Percentiles rank a stretch among this genome's conserved stretches.
Evolutionary conservation across 2,329 filamentous ascomycete species (phyloP).

Genomic region (Calonectria pseudoreteaudii): DNA sequence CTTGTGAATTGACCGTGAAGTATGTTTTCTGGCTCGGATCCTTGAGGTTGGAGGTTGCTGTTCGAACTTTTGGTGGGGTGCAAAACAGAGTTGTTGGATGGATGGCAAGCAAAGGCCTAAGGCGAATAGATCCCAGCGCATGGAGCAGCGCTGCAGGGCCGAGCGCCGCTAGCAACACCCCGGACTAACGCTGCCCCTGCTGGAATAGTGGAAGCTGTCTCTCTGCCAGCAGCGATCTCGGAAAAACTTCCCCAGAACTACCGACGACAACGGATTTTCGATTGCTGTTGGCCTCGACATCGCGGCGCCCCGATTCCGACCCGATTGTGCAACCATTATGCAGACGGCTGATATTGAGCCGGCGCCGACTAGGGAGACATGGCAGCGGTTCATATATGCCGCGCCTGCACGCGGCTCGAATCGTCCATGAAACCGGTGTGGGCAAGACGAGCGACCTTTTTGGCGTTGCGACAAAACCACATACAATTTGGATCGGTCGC

Average conservation of each 20-base stretch:
- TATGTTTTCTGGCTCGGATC: background rate
- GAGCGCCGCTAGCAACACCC: slow-evolving; percentile 35
- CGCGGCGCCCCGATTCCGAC: slow-evolving; percentile 11
- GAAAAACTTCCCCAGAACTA: slow-evolving; percentile 22
- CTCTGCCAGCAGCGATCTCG: slow-evolving; percentile 31
- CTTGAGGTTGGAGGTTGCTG: background rate
- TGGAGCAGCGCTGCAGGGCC: slow-evolving; percentile 30
- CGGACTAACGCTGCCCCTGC: slow-evolving; percentile 29
- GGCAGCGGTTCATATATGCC: slow-evolving; percentile 39
- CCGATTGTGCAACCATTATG: slow-evolving; percentile 34
- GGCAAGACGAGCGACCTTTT: slow-evolving; percentile 31
- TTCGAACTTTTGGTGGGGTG: slow-evolving; percentile 28
- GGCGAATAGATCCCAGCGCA: slow-evolving; percentile 7
- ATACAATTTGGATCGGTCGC: slow-evolving; percentile 12
- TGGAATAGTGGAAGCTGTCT: slow-evolving; percentile 30
- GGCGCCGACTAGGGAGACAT: slow-evolving; percentile 40
- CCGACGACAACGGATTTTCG: background rate
- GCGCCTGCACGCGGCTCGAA: slow-evolving; percentile 40
- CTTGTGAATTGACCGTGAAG: background rate
- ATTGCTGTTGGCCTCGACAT: background rate
- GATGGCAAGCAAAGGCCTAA: slow-evolving; percentile 24
- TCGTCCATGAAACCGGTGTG: slow-evolving; percentile 28
- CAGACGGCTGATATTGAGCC: slow-evolving; percentile 30
- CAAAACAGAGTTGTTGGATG: slow-evolving; percentile 28
- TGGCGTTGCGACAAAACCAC: slow-evolving; percentile 25